These are phyloP conservation scores for Leccinum olivaceopallidum DNA, from an alignment of 768 basidiomycete species.

Conservation along the genomic window DNA sequence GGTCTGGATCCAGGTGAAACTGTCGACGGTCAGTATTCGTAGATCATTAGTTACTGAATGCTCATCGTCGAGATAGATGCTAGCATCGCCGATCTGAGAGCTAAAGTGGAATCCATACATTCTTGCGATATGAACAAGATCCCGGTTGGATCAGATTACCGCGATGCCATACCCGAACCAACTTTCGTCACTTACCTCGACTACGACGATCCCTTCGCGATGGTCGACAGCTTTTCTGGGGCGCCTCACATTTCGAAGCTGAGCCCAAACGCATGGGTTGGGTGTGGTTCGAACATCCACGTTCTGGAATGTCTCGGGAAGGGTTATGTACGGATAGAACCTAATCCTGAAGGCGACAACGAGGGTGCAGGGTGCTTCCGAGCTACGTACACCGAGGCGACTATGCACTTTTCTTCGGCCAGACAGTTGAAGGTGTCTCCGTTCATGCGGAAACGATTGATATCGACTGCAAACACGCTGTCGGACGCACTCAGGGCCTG, in stretches of 20 bases:
- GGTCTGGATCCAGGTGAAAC: slow-evolving; percentile 77
- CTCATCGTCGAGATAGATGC: slow-evolving; percentile 42
- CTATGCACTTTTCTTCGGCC: slow-evolving; percentile 46
- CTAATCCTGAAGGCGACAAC: slow-evolving; percentile 35
- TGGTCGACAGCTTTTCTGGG: slow-evolving; percentile 51
- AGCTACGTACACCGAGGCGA: slow-evolving; percentile 56
- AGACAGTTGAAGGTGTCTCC: slow-evolving; percentile 48
- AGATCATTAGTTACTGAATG: not conserved
- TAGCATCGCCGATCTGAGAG: slow-evolving; percentile 48
- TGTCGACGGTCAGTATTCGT: slow-evolving; percentile 48
- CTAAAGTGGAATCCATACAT: slow-evolving; percentile 33
- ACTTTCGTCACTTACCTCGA: slow-evolving; percentile 72
- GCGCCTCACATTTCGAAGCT: slow-evolving; percentile 53
- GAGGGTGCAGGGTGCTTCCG: slow-evolving; percentile 37
- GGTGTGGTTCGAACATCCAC: slow-evolving; percentile 68
- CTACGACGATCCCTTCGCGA: slow-evolving; percentile 70
- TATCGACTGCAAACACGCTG: slow-evolving; percentile 57
- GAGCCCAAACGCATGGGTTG: slow-evolving; percentile 75
- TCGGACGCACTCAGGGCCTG: slow-evolving; percentile 63
- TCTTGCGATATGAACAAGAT: slow-evolving; percentile 8
- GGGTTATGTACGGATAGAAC: slow-evolving; percentile 67
- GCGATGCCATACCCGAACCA: slow-evolving; percentile 49
- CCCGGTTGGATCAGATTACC: slow-evolving; percentile 20
- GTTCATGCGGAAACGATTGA: slow-evolving; percentile 50
- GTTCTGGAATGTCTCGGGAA: slow-evolving; percentile 74